phyloP scores from a whole-genome alignment of 345 rosid genomes.

The Pugionium cornutum region DNA sequence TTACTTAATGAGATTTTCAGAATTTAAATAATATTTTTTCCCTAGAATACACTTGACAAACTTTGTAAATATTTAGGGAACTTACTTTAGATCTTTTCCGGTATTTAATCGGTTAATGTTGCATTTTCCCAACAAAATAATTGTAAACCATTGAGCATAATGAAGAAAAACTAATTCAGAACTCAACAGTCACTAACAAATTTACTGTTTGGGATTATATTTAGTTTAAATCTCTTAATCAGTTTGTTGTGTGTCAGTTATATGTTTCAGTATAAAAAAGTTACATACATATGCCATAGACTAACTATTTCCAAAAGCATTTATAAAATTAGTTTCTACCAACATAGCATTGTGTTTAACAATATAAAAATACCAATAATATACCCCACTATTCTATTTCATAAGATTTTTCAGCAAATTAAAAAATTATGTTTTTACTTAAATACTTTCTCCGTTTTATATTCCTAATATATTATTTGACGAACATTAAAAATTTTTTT shows the following conservation, averaged over 20 bases:
- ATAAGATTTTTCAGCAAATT: no score
- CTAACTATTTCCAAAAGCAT: slow-evolving; percentile 8
- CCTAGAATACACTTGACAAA: no score
- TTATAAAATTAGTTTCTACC: neutral
- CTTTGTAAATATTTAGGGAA: no score
- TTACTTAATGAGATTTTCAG: no score
- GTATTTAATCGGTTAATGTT: neutral
- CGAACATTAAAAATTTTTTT: no score
- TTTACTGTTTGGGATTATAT: neutral
- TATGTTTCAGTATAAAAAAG: neutral
- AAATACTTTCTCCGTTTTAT: no score
- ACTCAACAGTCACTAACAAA: neutral
- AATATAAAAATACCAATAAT: slow-evolving; percentile 1
- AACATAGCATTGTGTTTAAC: slow-evolving; percentile 3
- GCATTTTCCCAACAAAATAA: neutral
- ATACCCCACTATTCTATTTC: neutral
- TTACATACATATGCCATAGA: neutral
- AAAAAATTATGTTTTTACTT: no score
- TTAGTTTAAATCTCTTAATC: neutral
- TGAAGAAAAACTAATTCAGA: neutral
- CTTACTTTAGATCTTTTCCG: no score
- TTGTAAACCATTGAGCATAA: slow-evolving; percentile 9
- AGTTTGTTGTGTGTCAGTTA: neutral
- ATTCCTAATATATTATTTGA: no score
- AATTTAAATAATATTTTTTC: no score